Percentiles rank a stretch among this genome's conserved stretches.
These are phyloP conservation scores for Zygnema cylindricum DNA, from an alignment of 139 green algal genomes.

Conservation along the genomic window DNA sequence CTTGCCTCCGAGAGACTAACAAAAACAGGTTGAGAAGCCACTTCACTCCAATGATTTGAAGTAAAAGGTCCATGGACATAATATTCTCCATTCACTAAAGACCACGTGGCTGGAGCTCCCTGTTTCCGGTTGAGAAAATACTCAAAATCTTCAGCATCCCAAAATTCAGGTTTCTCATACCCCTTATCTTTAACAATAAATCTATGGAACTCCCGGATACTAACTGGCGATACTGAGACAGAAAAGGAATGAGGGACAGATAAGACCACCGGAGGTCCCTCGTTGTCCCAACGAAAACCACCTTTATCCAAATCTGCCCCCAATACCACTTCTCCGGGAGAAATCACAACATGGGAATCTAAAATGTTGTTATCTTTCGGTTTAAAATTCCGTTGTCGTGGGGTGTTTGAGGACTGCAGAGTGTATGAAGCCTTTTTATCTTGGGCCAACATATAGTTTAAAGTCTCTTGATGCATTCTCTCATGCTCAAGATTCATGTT, in stretches of 20 bases:
- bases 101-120: constrained; percentile 68
- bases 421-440: constrained; percentile 41
- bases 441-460: constrained; percentile 75
- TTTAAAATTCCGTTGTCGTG: not conserved
- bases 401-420: not conserved
- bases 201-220: constrained; percentile 63
- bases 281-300: constrained; percentile 75
- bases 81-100: constrained; percentile 23
- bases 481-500: constrained; percentile 69
- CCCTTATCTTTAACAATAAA: constrained; percentile 65
- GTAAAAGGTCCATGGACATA: constrained; percentile 65
- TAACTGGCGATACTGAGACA: constrained; percentile 62
- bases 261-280: constrained; percentile 54
- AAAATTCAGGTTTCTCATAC: constrained; percentile 63
- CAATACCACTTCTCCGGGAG: constrained; percentile 52
- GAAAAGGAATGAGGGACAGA: constrained; percentile 43
- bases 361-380: not conserved
- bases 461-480: constrained; percentile 74
- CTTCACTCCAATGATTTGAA: constrained; percentile 52
- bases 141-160: constrained; percentile 58
- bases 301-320: constrained; percentile 40
- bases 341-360: constrained; percentile 17
- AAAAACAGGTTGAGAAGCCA: constrained; percentile 39
- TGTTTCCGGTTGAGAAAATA: constrained; percentile 53
- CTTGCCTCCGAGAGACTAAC: constrained; percentile 70